Percentiles rank a stretch among this genome's conserved stretches.
Conservation (phyloP, 768 basidiomycete genomes). For the Kondoa subrosea region DNA sequence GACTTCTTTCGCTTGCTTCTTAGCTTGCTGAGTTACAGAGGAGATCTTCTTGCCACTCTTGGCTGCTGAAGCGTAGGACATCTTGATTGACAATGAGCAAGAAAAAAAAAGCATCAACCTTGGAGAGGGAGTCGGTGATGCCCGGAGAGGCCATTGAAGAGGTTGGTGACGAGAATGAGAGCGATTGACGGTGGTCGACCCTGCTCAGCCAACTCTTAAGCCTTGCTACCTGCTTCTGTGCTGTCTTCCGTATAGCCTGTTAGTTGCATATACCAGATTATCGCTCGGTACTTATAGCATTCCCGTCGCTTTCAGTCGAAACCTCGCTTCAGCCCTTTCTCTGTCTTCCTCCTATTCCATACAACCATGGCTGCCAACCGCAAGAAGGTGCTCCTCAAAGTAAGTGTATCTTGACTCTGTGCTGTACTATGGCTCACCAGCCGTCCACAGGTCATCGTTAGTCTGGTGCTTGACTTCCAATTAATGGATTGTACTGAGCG, state of each 20-base stretch:
- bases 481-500: conserved; percentile 16
- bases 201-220: too few species aligned
- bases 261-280: too few species aligned
- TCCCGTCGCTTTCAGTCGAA: too few species aligned
- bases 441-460: conserved; percentile 12
- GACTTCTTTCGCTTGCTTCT: conserved; percentile 16
- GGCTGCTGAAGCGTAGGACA: neutral
- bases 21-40: conserved; percentile 6
- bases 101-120: neutral
- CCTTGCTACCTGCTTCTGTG: too few species aligned
- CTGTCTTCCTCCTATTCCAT: neutral
- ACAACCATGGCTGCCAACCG: conserved; percentile 43
- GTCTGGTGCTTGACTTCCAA: conserved; percentile 17
- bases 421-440: neutral
- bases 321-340: neutral
- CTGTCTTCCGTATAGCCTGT: too few species aligned
- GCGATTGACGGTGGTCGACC: too few species aligned
- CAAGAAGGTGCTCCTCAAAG: conserved; percentile 39
- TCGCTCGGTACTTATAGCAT: too few species aligned
- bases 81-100: neutral
- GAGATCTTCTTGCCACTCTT: neutral
- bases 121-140: too few species aligned
- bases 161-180: too few species aligned
- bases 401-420: conserved; percentile 18
- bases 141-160: too few species aligned